Conservation (phyloP, 805 yeast genomes). For the Scheffersomyces lignosus region DNA sequence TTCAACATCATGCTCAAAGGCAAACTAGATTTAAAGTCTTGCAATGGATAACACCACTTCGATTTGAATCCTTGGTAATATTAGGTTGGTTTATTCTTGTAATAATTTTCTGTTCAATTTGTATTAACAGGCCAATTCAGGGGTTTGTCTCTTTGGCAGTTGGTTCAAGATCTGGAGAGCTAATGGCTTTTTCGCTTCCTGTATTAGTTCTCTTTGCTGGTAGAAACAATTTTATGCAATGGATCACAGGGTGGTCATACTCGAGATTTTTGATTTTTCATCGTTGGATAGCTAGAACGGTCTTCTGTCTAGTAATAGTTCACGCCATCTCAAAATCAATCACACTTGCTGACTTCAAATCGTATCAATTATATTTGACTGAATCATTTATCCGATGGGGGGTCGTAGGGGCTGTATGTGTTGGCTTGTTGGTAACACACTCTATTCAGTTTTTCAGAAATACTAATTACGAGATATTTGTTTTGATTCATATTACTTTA, state of each 20-base stretch:
- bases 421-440: constrained; percentile 30
- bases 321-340: constrained; percentile 50
- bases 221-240: constrained; percentile 58
- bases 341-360: constrained; percentile 7
- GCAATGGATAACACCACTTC: constrained; percentile 22
- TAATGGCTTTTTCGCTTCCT: constrained; percentile 48
- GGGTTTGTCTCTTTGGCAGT: constrained; percentile 16
- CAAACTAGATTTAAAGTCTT: constrained; percentile 4
- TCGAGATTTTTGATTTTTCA: constrained; percentile 43
- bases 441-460: constrained; percentile 32
- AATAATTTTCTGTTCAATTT: constrained; percentile 8
- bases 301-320: constrained; percentile 1
- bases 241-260: constrained; percentile 59
- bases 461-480: constrained; percentile 35
- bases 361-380: constrained; percentile 1
- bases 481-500: constrained; percentile 32
- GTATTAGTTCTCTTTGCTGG: constrained; percentile 58
- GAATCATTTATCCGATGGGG: constrained; percentile 31
- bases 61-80: constrained; percentile 22
- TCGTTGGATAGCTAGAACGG: constrained; percentile 29
- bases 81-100: constrained; percentile 20
- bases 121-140: constrained; percentile 6
- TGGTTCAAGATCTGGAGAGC: constrained; percentile 54
- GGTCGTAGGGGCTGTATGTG: constrained; percentile 35
- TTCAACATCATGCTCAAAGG: constrained; percentile 10